phyloP scores from a whole-genome alignment of 1,139 yeast genomes.

The Yamadazyma membranifaciens region DNA sequence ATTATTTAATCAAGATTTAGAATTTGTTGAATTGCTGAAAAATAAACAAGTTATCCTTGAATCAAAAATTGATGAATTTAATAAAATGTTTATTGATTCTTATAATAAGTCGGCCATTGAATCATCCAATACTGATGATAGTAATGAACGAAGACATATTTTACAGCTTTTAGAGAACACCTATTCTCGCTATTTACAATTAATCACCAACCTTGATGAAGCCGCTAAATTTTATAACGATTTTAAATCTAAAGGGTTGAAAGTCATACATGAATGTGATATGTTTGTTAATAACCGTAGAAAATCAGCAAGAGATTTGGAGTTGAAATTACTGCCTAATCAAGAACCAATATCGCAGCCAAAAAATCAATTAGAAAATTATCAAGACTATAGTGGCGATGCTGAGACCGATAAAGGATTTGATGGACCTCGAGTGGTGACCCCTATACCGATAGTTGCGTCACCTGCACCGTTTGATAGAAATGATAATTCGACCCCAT shows the following conservation, averaged over 20 bases:
- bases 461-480: slow-evolving; percentile 10
- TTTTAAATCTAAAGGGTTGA: slow-evolving; percentile 50
- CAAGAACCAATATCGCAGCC: slow-evolving; percentile 6
- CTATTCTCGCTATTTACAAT: slow-evolving; percentile 52
- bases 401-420: slow-evolving; percentile 1
- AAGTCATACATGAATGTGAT: slow-evolving; percentile 51
- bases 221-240: slow-evolving; percentile 72
- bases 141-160: slow-evolving; percentile 42
- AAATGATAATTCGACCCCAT: slow-evolving; percentile 10
- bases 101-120: slow-evolving; percentile 16
- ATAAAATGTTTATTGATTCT: slow-evolving; percentile 31
- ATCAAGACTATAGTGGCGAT: slow-evolving; percentile 1
- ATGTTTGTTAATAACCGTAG: slow-evolving; percentile 54
- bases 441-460: slow-evolving; percentile 18
- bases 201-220: slow-evolving; percentile 60
- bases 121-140: slow-evolving; percentile 18
- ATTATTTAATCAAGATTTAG: slow-evolving; percentile 40
- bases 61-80: slow-evolving; percentile 39
- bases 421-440: slow-evolving; percentile 10
- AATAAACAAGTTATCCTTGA: slow-evolving; percentile 44
- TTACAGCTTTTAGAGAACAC: slow-evolving; percentile 56
- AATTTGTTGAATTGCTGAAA: slow-evolving; percentile 35
- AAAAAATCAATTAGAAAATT: not conserved
- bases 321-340: slow-evolving; percentile 16
- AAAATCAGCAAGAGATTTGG: slow-evolving; percentile 53